Conservation (phyloP, 192 early-diverging fungal genomes). For the Chytriomyces confervae region DNA sequence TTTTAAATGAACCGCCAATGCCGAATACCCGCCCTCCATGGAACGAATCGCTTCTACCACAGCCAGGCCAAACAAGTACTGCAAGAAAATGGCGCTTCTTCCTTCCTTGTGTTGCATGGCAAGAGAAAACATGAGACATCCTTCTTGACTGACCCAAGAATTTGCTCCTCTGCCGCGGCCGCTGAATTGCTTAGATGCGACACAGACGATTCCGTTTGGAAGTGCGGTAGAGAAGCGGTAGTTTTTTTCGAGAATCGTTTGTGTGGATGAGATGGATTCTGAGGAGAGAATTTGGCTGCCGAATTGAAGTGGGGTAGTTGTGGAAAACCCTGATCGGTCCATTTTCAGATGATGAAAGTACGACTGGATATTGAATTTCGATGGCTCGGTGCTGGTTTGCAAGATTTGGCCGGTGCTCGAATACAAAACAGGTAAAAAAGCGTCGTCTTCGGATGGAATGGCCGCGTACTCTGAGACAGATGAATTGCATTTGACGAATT, state of each 20-base stretch:
- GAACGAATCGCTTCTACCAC: conserved; percentile 77
- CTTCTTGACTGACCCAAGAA: conserved; percentile 92
- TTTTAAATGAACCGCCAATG: conserved; percentile 85
- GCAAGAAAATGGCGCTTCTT: conserved; percentile 83
- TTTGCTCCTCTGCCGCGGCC: conserved; percentile 84
- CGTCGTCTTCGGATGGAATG: background rate
- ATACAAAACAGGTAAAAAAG: background rate
- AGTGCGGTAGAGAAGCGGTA: conserved; percentile 64
- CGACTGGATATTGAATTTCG: conserved; percentile 28
- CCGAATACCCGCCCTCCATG: conserved; percentile 70
- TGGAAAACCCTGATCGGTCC: background rate
- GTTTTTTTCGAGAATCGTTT: conserved; percentile 94
- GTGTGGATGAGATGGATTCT: conserved; percentile 82
- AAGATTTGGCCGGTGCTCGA: background rate
- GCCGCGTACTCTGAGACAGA: too few species aligned
- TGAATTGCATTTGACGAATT: conserved; percentile 1
- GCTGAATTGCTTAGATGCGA: conserved; percentile 81
- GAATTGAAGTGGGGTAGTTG: conserved; percentile 38
- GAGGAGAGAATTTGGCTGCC: conserved; percentile 82
- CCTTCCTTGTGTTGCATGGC: conserved; percentile 73
- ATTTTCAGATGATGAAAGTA: conserved; percentile 25
- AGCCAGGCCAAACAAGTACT: conserved; percentile 91
- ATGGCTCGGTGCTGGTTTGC: background rate
- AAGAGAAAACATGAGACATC: conserved; percentile 88
- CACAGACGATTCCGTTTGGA: conserved; percentile 80